Percentiles rank a stretch among this genome's conserved stretches.
phyloP scores from a whole-genome alignment of 2,329 filamentous ascomycete genomes.

The Fusarium xylarioides region DNA sequence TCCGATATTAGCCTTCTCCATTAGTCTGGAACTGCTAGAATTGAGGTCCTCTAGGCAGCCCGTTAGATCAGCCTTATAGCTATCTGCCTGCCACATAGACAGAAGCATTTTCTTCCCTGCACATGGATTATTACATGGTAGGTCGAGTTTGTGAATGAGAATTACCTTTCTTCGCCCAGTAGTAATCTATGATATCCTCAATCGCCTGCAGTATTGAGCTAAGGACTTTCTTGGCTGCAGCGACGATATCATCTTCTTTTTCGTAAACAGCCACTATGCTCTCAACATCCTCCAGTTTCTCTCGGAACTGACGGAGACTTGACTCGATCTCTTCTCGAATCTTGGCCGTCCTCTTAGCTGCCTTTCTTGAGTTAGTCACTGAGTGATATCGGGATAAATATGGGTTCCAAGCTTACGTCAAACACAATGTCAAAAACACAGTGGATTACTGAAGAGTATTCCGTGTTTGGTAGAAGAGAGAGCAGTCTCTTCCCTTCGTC shows the following conservation, averaged over 20 bases:
- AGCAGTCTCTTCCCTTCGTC: neutral
- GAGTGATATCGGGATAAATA: too few relatives aligned
- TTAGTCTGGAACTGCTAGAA: neutral
- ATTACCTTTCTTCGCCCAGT: neutral
- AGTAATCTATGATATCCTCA: neutral
- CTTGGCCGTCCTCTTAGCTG: neutral
- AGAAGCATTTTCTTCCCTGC: neutral
- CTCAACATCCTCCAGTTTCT: neutral
- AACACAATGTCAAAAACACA: neutral
- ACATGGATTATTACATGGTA: accelerated
- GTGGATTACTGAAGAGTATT: neutral
- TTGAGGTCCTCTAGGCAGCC: neutral
- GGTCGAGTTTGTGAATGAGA: accelerated
- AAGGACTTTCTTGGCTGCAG: neutral
- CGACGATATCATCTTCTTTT: neutral
- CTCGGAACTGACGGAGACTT: neutral
- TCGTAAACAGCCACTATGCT: neutral
- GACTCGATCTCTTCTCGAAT: neutral
- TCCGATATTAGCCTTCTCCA: neutral
- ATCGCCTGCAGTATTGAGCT: neutral
- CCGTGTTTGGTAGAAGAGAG: neutral
- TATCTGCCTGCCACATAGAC: neutral
- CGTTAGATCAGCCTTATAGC: neutral
- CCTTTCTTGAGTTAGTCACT: neutral
- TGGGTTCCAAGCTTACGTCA: too few relatives aligned